phyloP scores from a whole-genome alignment of 2,329 filamentous ascomycete genomes.

The Diaporthe sp. region DNA sequence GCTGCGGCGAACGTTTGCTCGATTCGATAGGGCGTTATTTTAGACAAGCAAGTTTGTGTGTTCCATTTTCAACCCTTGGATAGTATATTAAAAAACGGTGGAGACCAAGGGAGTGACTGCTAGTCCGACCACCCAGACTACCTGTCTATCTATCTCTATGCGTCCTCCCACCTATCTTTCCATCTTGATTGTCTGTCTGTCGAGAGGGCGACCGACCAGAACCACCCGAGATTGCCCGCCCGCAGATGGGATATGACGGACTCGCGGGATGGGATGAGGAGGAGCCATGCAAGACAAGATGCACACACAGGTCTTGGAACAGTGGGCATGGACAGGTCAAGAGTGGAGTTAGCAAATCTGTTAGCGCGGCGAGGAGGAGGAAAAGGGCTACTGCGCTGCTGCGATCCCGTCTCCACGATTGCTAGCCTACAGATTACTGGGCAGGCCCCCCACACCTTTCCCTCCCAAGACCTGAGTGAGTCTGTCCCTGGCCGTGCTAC shows the following conservation, averaged over 20 bases:
- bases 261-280: background rate
- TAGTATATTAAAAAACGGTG: background rate
- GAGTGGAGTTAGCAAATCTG: constrained; percentile 21
- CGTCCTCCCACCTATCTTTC: too few species aligned
- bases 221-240: background rate
- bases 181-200: background rate
- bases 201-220: background rate
- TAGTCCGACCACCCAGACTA: background rate
- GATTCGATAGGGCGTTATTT: background rate
- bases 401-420: constrained; percentile 7
- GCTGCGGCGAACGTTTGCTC: background rate
- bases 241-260: background rate
- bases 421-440: constrained; percentile 12
- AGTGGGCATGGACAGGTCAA: constrained; percentile 5
- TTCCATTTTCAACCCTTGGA: constrained; percentile 3
- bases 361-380: background rate
- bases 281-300: constrained; percentile 15
- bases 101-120: background rate
- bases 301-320: constrained; percentile 21
- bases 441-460: constrained; percentile 9
- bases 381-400: background rate
- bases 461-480: background rate
- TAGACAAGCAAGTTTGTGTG: constrained; percentile 3
- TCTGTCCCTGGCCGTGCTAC: background rate
- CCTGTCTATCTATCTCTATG: background rate